Evolutionary conservation across 371 early-diverging fungal genomes (phyloP).

Genomic region (Dichotomocladium elegans): DNA sequence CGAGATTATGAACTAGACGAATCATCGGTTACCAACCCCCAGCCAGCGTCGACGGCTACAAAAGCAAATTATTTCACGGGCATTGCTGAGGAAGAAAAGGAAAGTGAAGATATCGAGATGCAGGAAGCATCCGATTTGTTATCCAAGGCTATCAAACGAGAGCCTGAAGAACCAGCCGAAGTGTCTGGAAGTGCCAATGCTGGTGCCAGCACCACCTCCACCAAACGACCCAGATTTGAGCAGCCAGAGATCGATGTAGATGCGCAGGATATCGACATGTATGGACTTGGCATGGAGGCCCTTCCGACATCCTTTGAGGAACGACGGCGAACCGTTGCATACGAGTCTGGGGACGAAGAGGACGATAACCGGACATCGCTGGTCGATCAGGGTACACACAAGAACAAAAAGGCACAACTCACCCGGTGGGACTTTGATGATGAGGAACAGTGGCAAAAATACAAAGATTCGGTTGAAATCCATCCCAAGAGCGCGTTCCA

Average conservation of each 20-base stretch:
- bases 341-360: conserved; percentile 54
- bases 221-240: conserved; percentile 8
- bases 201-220: not conserved
- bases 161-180: not conserved
- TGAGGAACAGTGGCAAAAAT: conserved; percentile 70
- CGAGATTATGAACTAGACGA: conserved; percentile 68
- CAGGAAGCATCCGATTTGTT: conserved; percentile 5
- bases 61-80: conserved; percentile 24
- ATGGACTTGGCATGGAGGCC: conserved; percentile 37
- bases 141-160: conserved; percentile 7
- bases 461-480: conserved; percentile 67
- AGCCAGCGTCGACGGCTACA: not conserved
- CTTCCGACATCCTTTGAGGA: conserved; percentile 48
- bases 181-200: not conserved
- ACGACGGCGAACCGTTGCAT: conserved; percentile 17
- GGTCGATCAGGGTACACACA: conserved; percentile 67
- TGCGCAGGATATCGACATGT: conserved; percentile 45
- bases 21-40: conserved; percentile 7
- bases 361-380: conserved; percentile 38
- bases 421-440: conserved; percentile 76
- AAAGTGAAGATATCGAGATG: conserved; percentile 13
- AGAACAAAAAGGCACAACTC: conserved; percentile 65
- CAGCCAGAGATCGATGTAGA: conserved; percentile 28
- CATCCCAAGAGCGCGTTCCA: conserved; percentile 75
- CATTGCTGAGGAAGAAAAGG: conserved; percentile 14